A percentile compares a stretch with the other conserved stretches of the same genome.
phyloP scores from a whole-genome alignment of 106 monocot species.

The Apostasia ramifera region DNA sequence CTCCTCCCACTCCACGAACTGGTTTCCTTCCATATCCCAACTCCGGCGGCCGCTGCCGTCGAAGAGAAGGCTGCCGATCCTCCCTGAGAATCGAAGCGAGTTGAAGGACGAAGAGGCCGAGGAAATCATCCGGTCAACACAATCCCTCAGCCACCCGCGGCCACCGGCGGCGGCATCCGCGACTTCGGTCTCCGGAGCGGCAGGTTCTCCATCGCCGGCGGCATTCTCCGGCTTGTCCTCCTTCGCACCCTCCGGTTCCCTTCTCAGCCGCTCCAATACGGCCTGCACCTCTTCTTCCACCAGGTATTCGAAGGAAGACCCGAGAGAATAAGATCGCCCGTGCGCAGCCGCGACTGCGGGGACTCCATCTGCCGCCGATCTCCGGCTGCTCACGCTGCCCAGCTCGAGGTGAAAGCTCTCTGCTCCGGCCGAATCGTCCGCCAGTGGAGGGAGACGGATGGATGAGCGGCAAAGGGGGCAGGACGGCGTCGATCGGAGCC shows the following conservation, averaged over 20 bases:
- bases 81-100: slow-evolving; percentile 27
- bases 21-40: slow-evolving; percentile 17
- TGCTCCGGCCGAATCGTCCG: slow-evolving; percentile 5
- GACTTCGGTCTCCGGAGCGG: slow-evolving; percentile 13
- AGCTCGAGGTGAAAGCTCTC: slow-evolving; percentile 75
- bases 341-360: background rate
- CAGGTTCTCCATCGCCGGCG: background rate
- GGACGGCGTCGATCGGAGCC: slow-evolving; percentile 71
- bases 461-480: slow-evolving; percentile 90
- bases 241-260: slow-evolving; percentile 7
- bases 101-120: slow-evolving; percentile 58
- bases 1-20: slow-evolving; percentile 24
- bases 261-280: slow-evolving; percentile 37
- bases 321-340: slow-evolving; percentile 52
- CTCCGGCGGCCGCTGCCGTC: background rate
- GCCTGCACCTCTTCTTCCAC: slow-evolving; percentile 79
- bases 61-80: slow-evolving; percentile 19
- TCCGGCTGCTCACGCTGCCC: slow-evolving; percentile 62
- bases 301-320: slow-evolving; percentile 81
- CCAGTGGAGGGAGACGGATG: slow-evolving; percentile 15
- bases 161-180: slow-evolving; percentile 15
- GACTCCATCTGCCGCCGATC: background rate
- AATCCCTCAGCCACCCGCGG: slow-evolving; percentile 31
- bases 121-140: slow-evolving; percentile 43
- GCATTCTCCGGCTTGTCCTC: background rate